Conservation (phyloP, 257 asterid species). For the Solanum piurae region DNA sequence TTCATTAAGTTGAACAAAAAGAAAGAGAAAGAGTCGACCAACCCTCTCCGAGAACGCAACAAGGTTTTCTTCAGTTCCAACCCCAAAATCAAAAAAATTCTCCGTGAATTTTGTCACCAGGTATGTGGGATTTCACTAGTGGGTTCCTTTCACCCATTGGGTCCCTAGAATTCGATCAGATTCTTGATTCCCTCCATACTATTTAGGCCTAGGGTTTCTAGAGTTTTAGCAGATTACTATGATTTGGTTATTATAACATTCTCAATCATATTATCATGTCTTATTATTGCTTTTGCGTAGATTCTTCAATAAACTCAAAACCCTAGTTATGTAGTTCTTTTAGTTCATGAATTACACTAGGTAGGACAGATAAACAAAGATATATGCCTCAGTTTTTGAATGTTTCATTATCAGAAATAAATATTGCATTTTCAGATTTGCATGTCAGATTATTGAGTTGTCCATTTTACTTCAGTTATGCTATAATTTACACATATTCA, state of each 20-base stretch:
- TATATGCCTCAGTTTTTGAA: not conserved
- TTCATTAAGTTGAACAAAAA: not conserved
- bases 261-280: not conserved
- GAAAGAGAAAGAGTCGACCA: not conserved
- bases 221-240: no score
- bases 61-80: not conserved
- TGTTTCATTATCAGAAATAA: no score
- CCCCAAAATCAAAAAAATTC: not conserved
- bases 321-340: not conserved
- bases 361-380: not conserved
- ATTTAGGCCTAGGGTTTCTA: not conserved
- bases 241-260: not conserved
- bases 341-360: not conserved
- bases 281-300: not conserved
- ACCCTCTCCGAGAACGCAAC: not conserved
- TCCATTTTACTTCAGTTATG: no score
- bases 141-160: no score
- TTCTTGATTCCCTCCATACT: not conserved
- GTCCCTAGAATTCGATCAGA: not conserved
- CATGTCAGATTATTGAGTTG: no score
- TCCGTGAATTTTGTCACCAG: not conserved
- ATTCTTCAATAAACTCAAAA: not conserved
- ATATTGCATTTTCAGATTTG: no score
- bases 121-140: not conserved
- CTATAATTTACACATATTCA: not conserved